phyloP scores from a whole-genome alignment of 805 yeast species.

The Kurtzmaniella cleridarum region DNA sequence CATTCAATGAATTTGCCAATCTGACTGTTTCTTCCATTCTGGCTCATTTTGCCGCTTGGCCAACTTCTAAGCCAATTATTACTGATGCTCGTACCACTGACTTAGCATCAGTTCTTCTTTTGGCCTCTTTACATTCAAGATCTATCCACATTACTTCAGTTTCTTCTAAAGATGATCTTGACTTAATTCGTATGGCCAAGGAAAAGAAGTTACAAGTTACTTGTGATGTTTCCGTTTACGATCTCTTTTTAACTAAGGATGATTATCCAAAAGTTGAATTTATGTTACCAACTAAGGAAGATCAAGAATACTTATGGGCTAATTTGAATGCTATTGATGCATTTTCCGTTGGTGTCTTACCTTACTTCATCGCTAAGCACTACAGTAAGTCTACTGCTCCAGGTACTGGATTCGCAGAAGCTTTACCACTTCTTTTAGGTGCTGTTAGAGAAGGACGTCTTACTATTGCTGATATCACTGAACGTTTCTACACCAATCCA shows the following conservation, averaged over 20 bases:
- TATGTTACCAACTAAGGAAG: slow-evolving; percentile 69
- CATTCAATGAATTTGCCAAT: slow-evolving; percentile 66
- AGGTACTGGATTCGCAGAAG: slow-evolving; percentile 76
- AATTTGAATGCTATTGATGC: slow-evolving; percentile 71
- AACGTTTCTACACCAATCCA: slow-evolving; percentile 77
- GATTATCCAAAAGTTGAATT: slow-evolving; percentile 66
- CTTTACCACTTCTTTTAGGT: slow-evolving; percentile 72
- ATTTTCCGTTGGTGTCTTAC: slow-evolving; percentile 78
- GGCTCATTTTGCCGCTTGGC: slow-evolving; percentile 80
- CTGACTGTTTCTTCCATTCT: slow-evolving; percentile 74
- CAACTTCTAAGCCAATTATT: slow-evolving; percentile 72
- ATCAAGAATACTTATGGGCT: slow-evolving; percentile 79
- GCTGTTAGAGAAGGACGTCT: slow-evolving; percentile 74
- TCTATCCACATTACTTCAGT: slow-evolving; percentile 87
- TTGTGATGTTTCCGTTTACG: slow-evolving; percentile 79
- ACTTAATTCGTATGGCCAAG: slow-evolving; percentile 79
- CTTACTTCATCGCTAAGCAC: slow-evolving; percentile 64
- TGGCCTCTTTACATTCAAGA: slow-evolving; percentile 83
- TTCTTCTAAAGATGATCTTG: slow-evolving; percentile 72
- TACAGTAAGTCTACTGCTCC: slow-evolving; percentile 56
- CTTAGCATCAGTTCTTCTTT: slow-evolving; percentile 82
- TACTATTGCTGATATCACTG: slow-evolving; percentile 65
- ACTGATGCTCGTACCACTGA: slow-evolving; percentile 92
- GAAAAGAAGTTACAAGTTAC: slow-evolving; percentile 78
- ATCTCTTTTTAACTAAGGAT: slow-evolving; percentile 70